A percentile compares a stretch with the other conserved stretches of the same genome.
Conservation (phyloP, 179 eudicot genomes). For the Spergularia azorica region DNA sequence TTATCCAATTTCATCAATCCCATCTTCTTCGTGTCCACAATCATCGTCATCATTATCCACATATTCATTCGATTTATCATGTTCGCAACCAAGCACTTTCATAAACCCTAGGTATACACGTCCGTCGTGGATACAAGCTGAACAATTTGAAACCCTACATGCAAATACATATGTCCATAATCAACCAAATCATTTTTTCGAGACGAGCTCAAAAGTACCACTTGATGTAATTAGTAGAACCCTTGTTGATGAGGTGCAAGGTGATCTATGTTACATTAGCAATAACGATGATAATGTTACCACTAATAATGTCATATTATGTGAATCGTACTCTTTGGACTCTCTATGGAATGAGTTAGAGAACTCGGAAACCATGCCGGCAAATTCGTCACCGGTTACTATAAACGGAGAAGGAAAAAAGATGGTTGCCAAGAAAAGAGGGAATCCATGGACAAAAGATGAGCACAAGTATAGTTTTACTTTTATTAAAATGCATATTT, state of each 20-base stretch:
- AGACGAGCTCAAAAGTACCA: not conserved
- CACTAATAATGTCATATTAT: not conserved
- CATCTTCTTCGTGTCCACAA: not conserved
- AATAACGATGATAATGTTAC: not conserved
- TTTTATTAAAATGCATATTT: not conserved
- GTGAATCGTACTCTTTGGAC: not conserved
- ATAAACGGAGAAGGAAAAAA: not conserved
- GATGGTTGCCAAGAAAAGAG: not conserved
- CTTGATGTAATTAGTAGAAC: not conserved
- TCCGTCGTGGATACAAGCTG: not conserved
- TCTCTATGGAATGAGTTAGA: not conserved
- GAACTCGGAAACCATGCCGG: not conserved
- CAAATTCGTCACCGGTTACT: not conserved
- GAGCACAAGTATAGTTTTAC: constrained; percentile 15
- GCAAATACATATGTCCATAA: not conserved
- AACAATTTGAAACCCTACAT: not conserved
- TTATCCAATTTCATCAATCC: too few species aligned
- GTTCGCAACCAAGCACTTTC: not conserved
- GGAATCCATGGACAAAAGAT: constrained; percentile 11
- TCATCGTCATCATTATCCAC: not conserved
- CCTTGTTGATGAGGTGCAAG: not conserved
- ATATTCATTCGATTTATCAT: not conserved
- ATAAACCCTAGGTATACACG: not conserved
- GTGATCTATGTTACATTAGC: too few species aligned
- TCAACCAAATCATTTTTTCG: too few species aligned